phyloP scores from a whole-genome alignment of 2,329 filamentous ascomycete species.

The Apiospora marii region DNA sequence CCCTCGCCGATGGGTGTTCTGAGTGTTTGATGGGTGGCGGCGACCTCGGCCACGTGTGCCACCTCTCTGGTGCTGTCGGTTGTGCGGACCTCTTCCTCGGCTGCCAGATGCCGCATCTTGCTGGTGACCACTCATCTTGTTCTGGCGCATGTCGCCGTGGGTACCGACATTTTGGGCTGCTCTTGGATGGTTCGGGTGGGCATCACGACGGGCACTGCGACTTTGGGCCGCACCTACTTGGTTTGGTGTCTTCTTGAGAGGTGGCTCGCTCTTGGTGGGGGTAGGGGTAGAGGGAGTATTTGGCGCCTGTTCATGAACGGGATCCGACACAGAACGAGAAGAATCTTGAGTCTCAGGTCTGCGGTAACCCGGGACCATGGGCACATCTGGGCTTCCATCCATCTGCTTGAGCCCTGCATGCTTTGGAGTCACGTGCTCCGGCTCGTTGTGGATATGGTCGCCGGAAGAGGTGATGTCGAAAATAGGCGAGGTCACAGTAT shows the following conservation, averaged over 20 bases:
- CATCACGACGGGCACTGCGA: not conserved
- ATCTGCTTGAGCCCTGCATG: conserved; percentile 16
- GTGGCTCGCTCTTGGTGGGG: conserved; percentile 22
- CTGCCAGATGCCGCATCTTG: not conserved
- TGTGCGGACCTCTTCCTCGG: conserved; percentile 14
- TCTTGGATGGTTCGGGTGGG: not conserved
- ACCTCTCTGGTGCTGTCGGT: not conserved
- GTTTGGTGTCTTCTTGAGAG: not conserved
- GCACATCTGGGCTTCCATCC: conserved; percentile 3
- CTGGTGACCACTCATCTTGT: not conserved
- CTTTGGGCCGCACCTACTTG: not conserved
- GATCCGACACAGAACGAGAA: conserved; percentile 27
- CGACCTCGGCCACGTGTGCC: conserved; percentile 18
- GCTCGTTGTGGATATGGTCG: not conserved
- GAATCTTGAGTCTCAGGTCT: conserved; percentile 20
- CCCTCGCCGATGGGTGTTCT: conserved; percentile 1
- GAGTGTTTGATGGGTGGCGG: not conserved
- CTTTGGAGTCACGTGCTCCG: conserved; percentile 6
- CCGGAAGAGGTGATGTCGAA: not conserved
- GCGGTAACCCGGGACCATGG: conserved; percentile 16
- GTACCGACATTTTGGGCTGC: not conserved
- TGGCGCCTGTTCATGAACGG: conserved; percentile 13
- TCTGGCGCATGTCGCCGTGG: not conserved
- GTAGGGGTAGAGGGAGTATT: conserved; percentile 22
- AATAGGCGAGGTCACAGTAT: conserved; percentile 10